Evolutionary conservation across 805 yeast genomes (phyloP).

Genomic region (Cyberlindnera lachancei): DNA sequence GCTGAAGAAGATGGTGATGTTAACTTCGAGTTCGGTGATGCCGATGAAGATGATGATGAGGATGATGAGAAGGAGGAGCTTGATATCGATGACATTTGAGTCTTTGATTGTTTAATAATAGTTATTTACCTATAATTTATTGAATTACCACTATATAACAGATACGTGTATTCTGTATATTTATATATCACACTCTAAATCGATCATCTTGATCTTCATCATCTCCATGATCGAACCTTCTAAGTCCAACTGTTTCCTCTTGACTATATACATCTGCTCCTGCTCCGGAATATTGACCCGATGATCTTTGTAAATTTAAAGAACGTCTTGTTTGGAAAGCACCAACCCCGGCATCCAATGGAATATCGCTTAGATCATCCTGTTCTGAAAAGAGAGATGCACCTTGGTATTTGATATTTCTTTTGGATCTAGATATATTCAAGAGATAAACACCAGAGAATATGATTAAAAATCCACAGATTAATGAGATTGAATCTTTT

Average conservation of each 20-base stretch:
- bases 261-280: conserved; percentile 30
- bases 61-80: conserved; percentile 55
- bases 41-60: conserved; percentile 71
- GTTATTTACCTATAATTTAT: background rate
- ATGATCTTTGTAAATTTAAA: conserved; percentile 52
- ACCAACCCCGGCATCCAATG: conserved; percentile 78
- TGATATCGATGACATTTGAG: conserved; percentile 91
- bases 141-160: background rate
- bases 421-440: conserved; percentile 65
- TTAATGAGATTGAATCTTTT: conserved; percentile 70
- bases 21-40: conserved; percentile 96
- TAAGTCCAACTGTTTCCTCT: conserved; percentile 45
- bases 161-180: background rate
- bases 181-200: conserved; percentile 15
- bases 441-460: conserved; percentile 82
- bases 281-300: too few species aligned
- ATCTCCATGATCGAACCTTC: conserved; percentile 41
- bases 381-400: conserved; percentile 29
- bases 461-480: conserved; percentile 80
- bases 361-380: conserved; percentile 62
- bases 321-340: conserved; percentile 74
- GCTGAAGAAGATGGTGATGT: conserved; percentile 97
- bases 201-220: conserved; percentile 26
- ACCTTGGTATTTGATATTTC: conserved; percentile 38
- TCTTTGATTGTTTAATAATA: background rate